A percentile compares a stretch with the other conserved stretches of the same genome.
phyloP scores from a whole-genome alignment of 345 rosid genomes.

The Microcos paniculata region DNA sequence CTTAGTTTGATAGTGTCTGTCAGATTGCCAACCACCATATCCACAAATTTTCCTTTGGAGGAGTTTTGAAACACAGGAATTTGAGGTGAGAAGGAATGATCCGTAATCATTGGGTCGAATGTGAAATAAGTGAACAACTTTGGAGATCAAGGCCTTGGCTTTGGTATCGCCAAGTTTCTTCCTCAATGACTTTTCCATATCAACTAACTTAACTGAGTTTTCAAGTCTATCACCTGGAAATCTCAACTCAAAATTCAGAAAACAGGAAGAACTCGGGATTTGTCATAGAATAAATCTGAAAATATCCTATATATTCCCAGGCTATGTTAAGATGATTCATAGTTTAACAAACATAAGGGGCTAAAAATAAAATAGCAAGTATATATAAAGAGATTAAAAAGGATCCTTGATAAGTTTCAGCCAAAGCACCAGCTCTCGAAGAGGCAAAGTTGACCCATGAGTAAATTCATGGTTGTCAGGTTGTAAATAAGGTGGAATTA shows the following conservation, averaged over 20 bases:
- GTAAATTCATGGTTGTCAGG: constrained; percentile 22
- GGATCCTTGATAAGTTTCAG: constrained; percentile 32
- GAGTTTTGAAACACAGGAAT: constrained; percentile 20
- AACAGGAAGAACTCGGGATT: neutral
- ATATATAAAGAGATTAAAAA: neutral
- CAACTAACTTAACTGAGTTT: constrained; percentile 33
- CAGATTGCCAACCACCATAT: constrained; percentile 32
- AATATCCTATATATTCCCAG: no score
- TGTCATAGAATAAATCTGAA: neutral
- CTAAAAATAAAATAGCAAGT: neutral
- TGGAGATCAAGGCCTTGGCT: constrained; percentile 27
- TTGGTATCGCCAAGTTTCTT: constrained; percentile 30
- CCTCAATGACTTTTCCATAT: constrained; percentile 22
- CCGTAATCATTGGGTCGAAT: constrained; percentile 40
- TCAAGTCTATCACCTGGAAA: constrained; percentile 41
- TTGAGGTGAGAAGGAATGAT: constrained; percentile 12
- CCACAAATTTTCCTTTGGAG: constrained; percentile 15
- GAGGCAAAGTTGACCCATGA: constrained; percentile 47
- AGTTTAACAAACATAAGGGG: neutral
- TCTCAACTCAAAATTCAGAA: neutral
- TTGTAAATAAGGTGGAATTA: constrained; percentile 34
- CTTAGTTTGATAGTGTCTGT: constrained; percentile 29
- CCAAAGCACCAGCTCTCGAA: constrained; percentile 46
- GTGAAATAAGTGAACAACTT: constrained; percentile 40
- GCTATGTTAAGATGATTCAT: no score